Base-by-base conservation (phyloP, 108 stramenopile genomes). In the Skeletonema menzelii region DNA sequence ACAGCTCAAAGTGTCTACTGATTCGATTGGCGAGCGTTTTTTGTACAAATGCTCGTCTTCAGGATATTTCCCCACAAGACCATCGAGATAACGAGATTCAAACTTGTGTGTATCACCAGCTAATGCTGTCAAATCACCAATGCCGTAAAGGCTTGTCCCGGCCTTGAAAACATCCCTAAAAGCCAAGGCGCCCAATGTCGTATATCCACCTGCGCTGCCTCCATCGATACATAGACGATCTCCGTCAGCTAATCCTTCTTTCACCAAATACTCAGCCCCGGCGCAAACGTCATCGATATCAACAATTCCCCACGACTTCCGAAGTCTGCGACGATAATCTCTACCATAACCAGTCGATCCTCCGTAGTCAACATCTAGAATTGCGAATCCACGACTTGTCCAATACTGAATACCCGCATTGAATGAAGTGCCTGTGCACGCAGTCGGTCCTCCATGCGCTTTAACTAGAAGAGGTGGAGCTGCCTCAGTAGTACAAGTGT, bases 81-180 rank as follows among this genome's bases (percentile, higher is more conserved):
- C 87, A 59, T 94, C 93, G 55, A 94, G 80, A 73, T 94, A 94
- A 0, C 88, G 72, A 3, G 81, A 83, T 75, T 94, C 93, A 70
- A 94, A 94, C 63, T 94, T 94, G 80, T 94, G 93, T 0, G 93
- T 94, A 34, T 91, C 90, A 13, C 67, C 76, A n/a, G 89, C 90
- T n/a, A 94, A 75, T 3, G 79, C 84, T 6, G 84, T 69, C 56
- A 94, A 67, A 64, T 94, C 93, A 13, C 78, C 89, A 35, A 94
- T 75, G 0, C 93, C 93, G 63, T 94, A 94, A 8, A 90, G 44
- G 8, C 86, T 87, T 19, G 84, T 84, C 15, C 93, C 93, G 0
- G 91, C 93, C 53, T 80, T 85, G 68, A 94, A 94, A n/a, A 85
- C 84, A 32, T 81, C 67, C 8, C 78, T 66, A 59, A 91, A 94